Base-by-base conservation (phyloP, 139 green algal species). In the Asterochloris sp. region DNA sequence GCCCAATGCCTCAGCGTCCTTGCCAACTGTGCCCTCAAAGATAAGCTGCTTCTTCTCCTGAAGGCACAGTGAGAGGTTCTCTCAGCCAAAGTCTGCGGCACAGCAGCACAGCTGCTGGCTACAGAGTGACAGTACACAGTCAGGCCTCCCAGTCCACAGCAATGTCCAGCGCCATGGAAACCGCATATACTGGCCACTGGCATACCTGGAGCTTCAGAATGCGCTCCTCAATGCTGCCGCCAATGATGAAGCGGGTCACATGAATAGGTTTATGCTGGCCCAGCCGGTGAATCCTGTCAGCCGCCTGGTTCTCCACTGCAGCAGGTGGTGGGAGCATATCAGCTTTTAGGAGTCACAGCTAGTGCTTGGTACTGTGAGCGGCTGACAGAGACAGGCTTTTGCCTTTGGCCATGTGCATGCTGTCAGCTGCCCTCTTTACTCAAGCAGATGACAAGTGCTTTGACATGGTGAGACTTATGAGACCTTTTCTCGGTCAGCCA, bases 21-120 rank as follows among this genome's bases (percentile, higher is more conserved):
- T 84, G 23, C 95, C 95, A 24, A 99, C 94, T 0, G 95, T 98
- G 28, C 90, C 93, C 85, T 98, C 92, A 86, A 98, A 98, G 38
- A 98, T 87, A 2, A 94, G 85, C 84, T 92, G 90, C 91, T 97
- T 97, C 90, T 97, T 96, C 82, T 96, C 92, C 87, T 93, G 79
- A 23, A n/a, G 15, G 26, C 28, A 78, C 74, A 71, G 21, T 24
- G 21, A 71, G 19, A 71, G 66, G 66, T 71, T 6, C 66, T 26
- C 66, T 26, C 17, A 71, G 66, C 66, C 21, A 24, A 71, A 2
- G 10, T 2, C 66, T 21, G 8, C 66, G 21, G 10, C 4, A 71
- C 4, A 71, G 4, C 66, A 71, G 21, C 21, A 24, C 66, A 71
- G 21, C 4, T 71, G 66, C 66, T 71, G 17, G 66, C 66, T 71